phyloP scores from a whole-genome alignment of 441 rosid species.

The Pelargonium australe region DNA sequence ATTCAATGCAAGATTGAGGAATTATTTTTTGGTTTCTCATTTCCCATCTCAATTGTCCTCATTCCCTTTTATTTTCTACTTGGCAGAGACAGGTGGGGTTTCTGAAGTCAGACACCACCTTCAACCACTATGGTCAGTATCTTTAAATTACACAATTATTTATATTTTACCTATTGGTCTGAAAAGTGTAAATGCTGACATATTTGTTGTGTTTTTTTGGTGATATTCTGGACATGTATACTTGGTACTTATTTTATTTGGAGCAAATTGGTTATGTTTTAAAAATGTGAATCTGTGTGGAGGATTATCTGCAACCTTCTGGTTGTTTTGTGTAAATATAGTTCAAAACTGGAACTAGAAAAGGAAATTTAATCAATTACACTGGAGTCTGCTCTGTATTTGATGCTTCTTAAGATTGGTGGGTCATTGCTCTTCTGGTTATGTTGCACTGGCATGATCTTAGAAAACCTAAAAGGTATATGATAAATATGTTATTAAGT shows the following conservation, averaged over 20 bases:
- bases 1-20: not conserved
- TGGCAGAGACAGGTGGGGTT: conserved; percentile 46
- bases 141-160: not conserved
- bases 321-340: not conserved
- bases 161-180: too few species aligned
- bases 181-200: not conserved
- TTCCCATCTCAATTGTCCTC: not conserved
- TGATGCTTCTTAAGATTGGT: too few species aligned
- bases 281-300: not conserved
- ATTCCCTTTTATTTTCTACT: conserved; percentile 12
- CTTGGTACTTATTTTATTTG: not conserved
- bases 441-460: not conserved
- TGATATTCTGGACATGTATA: not conserved
- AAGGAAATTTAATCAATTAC: not conserved
- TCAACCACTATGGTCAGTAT: conserved; percentile 40
- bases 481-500: too few species aligned
- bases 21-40: not conserved
- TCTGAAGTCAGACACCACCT: conserved; percentile 36
- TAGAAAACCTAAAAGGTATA: not conserved
- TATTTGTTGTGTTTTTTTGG: not conserved
- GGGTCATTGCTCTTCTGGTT: not conserved
- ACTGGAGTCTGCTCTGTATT: not conserved
- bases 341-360: not conserved
- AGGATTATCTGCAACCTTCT: conserved; percentile 1
- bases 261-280: too few species aligned